Conservation (phyloP, 257 asterid genomes). For the Nyctanthes arbortristis region DNA sequence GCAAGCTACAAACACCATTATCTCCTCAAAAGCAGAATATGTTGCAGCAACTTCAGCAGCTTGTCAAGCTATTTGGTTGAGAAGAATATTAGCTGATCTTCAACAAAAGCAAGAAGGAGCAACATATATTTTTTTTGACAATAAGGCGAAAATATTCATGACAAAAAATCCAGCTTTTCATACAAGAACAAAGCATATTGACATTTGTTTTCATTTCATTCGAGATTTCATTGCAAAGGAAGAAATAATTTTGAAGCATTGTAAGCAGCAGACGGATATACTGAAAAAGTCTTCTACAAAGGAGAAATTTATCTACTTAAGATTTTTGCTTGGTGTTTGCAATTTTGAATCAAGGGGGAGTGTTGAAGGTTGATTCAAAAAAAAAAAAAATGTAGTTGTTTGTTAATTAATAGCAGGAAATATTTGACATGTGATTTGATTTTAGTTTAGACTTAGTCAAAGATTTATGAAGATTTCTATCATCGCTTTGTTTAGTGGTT, state of each 20-base stretch:
- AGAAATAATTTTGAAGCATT: too few relatives aligned
- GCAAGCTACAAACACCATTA: background rate
- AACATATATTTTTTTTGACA: conserved; percentile 1
- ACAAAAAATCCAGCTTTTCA: conserved; percentile 11
- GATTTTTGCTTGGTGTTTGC: background rate
- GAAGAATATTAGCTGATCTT: too few relatives aligned
- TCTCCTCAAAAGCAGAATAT: conserved; percentile 2
- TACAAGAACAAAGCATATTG: conserved; percentile 2
- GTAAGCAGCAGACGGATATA: background rate
- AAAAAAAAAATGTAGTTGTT: too few relatives aligned
- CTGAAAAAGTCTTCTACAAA: background rate
- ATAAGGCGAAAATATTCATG: background rate
- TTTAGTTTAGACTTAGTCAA: too few relatives aligned
- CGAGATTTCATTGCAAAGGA: background rate
- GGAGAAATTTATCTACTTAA: too few relatives aligned
- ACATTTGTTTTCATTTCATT: background rate
- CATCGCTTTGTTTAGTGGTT: too few relatives aligned
- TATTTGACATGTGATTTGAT: too few relatives aligned
- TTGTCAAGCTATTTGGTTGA: conserved; percentile 6
- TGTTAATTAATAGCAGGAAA: too few relatives aligned
- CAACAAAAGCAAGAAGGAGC: conserved; percentile 8
- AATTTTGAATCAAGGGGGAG: too few relatives aligned
- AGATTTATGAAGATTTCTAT: too few relatives aligned
- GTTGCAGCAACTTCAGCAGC: background rate
- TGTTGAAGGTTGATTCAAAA: too few relatives aligned